Evolutionary conservation across 495 filamentous ascomycete species (phyloP).

Genomic region (Lepidopterella palustris): DNA sequence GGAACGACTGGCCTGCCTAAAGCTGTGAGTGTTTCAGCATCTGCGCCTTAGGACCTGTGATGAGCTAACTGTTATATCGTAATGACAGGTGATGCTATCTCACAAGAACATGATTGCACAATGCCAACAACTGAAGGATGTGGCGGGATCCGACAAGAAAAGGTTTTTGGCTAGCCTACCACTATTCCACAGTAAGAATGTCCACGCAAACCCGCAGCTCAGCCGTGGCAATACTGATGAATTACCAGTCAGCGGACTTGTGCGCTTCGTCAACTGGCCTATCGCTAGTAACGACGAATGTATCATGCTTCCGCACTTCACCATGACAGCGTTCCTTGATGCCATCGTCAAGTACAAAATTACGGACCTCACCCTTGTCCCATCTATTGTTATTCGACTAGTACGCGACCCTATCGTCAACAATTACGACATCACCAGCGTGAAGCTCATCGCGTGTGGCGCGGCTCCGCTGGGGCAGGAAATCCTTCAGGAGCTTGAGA

Average conservation of each 20-base stretch:
- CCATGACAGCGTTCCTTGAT: slow-evolving; percentile 49
- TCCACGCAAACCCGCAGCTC: too few species aligned
- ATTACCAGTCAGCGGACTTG: slow-evolving; percentile 51
- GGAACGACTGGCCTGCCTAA: slow-evolving; percentile 49
- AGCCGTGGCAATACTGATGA: too few species aligned
- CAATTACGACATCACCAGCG: slow-evolving; percentile 51
- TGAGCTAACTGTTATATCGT: too few species aligned
- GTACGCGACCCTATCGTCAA: slow-evolving; percentile 57
- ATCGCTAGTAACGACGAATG: slow-evolving; percentile 51
- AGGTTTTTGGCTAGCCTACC: slow-evolving; percentile 50
- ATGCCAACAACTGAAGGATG: slow-evolving; percentile 48
- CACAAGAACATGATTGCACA: slow-evolving; percentile 60
- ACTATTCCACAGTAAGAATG: slow-evolving; percentile 52
- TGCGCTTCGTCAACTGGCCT: slow-evolving; percentile 55
- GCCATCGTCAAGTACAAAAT: slow-evolving; percentile 49
- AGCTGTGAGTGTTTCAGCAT: slow-evolving; percentile 33
- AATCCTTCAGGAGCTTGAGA: slow-evolving; percentile 51
- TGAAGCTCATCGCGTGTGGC: slow-evolving; percentile 49
- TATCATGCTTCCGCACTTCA: slow-evolving; percentile 55
- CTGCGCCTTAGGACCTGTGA: too few species aligned
- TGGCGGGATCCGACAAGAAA: slow-evolving; percentile 43
- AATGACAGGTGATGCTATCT: slow-evolving; percentile 53
- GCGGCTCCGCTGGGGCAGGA: slow-evolving; percentile 61
- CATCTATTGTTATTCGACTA: slow-evolving; percentile 62
- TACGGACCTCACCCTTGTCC: slow-evolving; percentile 57